A percentile compares a stretch with the other conserved stretches of the same genome.
Evolutionary conservation across 2,329 filamentous ascomycete species (phyloP).

Genomic region (Scytalidium lignicola): DNA sequence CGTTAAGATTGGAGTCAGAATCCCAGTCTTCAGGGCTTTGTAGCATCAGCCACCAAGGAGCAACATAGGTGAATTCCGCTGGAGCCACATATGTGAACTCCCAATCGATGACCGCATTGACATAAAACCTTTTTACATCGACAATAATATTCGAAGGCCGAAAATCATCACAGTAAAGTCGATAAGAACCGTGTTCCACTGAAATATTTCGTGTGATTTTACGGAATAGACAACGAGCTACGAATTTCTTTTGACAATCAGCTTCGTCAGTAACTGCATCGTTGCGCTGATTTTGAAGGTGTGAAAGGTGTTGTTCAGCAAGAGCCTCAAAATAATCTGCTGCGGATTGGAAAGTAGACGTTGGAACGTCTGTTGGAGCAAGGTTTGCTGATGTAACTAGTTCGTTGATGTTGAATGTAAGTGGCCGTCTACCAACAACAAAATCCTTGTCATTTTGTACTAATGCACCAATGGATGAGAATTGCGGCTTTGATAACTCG

Average conservation of each 20-base stretch:
- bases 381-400: constrained; percentile 23
- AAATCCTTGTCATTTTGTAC: no score
- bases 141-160: constrained; percentile 29
- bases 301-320: constrained; percentile 36
- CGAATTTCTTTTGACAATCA: constrained; percentile 28
- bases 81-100: constrained; percentile 34
- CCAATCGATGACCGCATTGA: constrained; percentile 36
- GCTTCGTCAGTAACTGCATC: constrained; percentile 26
- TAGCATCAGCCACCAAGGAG: constrained; percentile 36
- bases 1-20: constrained; percentile 16
- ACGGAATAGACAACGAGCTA: constrained; percentile 16
- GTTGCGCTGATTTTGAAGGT: constrained; percentile 34
- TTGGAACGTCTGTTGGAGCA: constrained; percentile 20
- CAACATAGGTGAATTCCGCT: constrained; percentile 28
- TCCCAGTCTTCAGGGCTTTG: constrained; percentile 28
- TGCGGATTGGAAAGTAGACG: constrained; percentile 24
- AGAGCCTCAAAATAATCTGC: constrained; percentile 35
- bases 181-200: constrained; percentile 7
- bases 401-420: constrained; percentile 39
- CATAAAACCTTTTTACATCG: constrained; percentile 14
- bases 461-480: no score
- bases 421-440: no score
- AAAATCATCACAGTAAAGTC: constrained; percentile 33
- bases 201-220: no score
- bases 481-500: no score